These are phyloP conservation scores for Alternaria infectoria DNA, from an alignment of 2,329 filamentous ascomycete genomes.

Conservation along the genomic window DNA sequence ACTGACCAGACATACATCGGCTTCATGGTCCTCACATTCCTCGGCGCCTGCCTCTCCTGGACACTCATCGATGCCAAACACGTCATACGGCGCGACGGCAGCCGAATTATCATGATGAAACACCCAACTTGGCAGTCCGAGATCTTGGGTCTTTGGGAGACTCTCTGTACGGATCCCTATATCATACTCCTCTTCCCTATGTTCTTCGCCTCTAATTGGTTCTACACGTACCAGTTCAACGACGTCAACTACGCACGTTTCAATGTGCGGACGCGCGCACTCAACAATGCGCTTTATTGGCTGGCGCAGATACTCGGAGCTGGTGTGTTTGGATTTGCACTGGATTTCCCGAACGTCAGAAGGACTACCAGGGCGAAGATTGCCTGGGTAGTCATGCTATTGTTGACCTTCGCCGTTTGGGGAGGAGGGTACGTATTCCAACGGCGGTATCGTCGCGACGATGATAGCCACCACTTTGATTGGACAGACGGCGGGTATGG, in stretches of 20 bases:
- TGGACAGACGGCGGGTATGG: conserved; percentile 69
- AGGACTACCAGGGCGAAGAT: conserved; percentile 70
- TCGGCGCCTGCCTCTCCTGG: conserved; percentile 72
- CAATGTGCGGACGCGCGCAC: conserved; percentile 71
- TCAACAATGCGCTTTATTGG: conserved; percentile 80
- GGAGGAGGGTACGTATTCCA: conserved; percentile 81
- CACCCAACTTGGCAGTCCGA: conserved; percentile 83
- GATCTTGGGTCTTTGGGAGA: conserved; percentile 74
- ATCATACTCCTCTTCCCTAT: conserved; percentile 77
- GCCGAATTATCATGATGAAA: conserved; percentile 80
- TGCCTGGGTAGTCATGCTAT: conserved; percentile 65
- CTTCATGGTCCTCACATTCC: conserved; percentile 79
- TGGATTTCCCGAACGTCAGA: conserved; percentile 63
- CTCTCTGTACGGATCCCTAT: conserved; percentile 70
- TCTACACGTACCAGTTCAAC: conserved; percentile 79
- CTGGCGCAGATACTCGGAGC: conserved; percentile 76
- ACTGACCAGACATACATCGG: conserved; percentile 79
- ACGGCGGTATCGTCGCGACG: conserved; percentile 57
- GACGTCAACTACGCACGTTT: conserved; percentile 71
- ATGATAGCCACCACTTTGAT: conserved; percentile 54
- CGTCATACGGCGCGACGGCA: conserved; percentile 75
- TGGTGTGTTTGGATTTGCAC: conserved; percentile 68
- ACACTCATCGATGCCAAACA: conserved; percentile 71
- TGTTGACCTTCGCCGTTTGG: conserved; percentile 77
- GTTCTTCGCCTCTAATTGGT: conserved; percentile 79